A percentile compares a stretch with the other conserved stretches of the same genome.
phyloP scores from a whole-genome alignment of 2,329 filamentous ascomycete species.

The Anisogramma anomala region DNA sequence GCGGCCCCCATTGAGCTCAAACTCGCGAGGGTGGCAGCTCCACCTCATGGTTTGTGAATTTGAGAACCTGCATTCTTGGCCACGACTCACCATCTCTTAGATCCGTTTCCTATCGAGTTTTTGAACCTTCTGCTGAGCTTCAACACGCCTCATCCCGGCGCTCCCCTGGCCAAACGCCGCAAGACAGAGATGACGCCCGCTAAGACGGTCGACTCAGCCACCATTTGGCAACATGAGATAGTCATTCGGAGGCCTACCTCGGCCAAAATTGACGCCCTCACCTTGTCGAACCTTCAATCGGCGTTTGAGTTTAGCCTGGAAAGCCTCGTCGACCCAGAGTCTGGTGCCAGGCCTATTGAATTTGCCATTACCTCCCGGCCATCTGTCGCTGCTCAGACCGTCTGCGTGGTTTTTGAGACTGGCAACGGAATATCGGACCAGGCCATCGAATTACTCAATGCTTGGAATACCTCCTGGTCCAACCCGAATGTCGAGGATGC shows the following conservation, averaged over 20 bases:
- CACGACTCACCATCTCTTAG: not conserved
- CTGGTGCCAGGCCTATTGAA: not conserved
- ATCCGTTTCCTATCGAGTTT: slow-evolving; percentile 5
- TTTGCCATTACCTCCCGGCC: too few species aligned
- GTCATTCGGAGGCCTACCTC: slow-evolving; percentile 1
- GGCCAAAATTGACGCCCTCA: not conserved
- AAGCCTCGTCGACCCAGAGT: slow-evolving; percentile 9
- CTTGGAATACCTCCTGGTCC: slow-evolving; percentile 4
- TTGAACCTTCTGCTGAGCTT: not conserved
- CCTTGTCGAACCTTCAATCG: not conserved
- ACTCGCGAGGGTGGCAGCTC: too few species aligned
- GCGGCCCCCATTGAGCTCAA: not conserved
- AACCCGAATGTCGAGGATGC: slow-evolving; percentile 10
- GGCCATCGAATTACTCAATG: not conserved
- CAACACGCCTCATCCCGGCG: too few species aligned
- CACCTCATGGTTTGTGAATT: too few species aligned
- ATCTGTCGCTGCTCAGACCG: too few species aligned
- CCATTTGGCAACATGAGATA: slow-evolving; percentile 13
- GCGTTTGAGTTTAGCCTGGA: slow-evolving; percentile 4
- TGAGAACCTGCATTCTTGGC: not conserved
- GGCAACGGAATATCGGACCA: slow-evolving; percentile 1
- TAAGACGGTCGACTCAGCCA: slow-evolving; percentile 10
- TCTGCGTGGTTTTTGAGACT: slow-evolving; percentile 7
- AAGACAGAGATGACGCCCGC: not conserved
- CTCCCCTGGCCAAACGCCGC: slow-evolving; percentile 16